Conservation (phyloP, 2,329 filamentous ascomycete species). For the Ilyonectria robusta region DNA sequence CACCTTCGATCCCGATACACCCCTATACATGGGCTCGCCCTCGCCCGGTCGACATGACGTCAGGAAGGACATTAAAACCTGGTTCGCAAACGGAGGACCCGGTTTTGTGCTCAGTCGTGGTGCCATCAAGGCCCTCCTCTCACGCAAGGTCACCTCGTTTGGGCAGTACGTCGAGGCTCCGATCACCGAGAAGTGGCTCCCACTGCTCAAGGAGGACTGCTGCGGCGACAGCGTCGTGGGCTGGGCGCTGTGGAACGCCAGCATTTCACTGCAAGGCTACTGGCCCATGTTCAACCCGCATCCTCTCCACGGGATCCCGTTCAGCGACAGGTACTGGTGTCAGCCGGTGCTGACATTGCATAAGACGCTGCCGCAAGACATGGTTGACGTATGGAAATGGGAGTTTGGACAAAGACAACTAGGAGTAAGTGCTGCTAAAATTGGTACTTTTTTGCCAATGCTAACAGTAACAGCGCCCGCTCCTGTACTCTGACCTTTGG, state of each 20-base stretch:
- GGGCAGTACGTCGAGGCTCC: constrained; percentile 58
- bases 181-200: constrained; percentile 57
- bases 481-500: constrained; percentile 56
- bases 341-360: constrained; percentile 65
- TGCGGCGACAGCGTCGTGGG: constrained; percentile 68
- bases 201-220: constrained; percentile 61
- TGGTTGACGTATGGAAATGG: constrained; percentile 65
- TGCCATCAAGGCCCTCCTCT: constrained; percentile 59
- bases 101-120: constrained; percentile 62
- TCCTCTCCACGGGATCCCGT: constrained; percentile 64
- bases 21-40: constrained; percentile 65
- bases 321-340: constrained; percentile 63
- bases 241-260: constrained; percentile 60
- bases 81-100: constrained; percentile 65
- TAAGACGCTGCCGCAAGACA: constrained; percentile 62
- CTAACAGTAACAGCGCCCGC: constrained; percentile 49
- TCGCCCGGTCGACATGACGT: constrained; percentile 55
- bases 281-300: constrained; percentile 67
- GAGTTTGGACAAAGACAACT: constrained; percentile 51
- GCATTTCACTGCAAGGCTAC: constrained; percentile 61
- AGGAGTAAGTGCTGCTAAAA: constrained; percentile 46
- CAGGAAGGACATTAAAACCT: constrained; percentile 52
- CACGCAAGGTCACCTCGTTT: constrained; percentile 47
- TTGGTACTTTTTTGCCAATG: not conserved
- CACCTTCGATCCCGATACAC: constrained; percentile 60